phyloP scores from a whole-genome alignment of 2,329 filamentous ascomycete species.

The Nannizzia gypsea region DNA sequence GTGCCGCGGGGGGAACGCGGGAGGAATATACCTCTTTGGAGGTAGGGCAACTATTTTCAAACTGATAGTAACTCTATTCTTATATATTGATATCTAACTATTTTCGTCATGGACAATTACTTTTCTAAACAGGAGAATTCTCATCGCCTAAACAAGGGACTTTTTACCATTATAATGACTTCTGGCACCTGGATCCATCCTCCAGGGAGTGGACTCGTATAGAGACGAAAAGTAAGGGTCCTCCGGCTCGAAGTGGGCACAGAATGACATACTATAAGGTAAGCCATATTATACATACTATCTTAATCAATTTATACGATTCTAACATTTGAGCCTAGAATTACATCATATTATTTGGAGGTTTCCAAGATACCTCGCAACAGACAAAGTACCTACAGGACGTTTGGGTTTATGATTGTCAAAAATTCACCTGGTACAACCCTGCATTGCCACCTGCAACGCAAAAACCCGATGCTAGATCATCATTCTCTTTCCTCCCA shows the following conservation, averaged over 20 bases:
- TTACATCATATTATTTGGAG: slow-evolving; percentile 89
- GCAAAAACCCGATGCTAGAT: slow-evolving; percentile 79
- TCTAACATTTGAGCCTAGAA: slow-evolving; percentile 36
- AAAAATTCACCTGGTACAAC: slow-evolving; percentile 72
- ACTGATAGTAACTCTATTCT: neutral
- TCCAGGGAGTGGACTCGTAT: slow-evolving; percentile 84
- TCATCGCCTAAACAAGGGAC: slow-evolving; percentile 94
- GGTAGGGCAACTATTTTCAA: slow-evolving; percentile 30
- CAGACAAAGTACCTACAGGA: slow-evolving; percentile 89
- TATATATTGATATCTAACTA: neutral
- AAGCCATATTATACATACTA: neutral
- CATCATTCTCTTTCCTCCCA: slow-evolving; percentile 82
- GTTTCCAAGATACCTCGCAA: slow-evolving; percentile 93
- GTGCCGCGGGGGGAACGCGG: slow-evolving; percentile 77
- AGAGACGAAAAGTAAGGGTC: slow-evolving; percentile 60
- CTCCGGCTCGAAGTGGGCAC: slow-evolving; percentile 79
- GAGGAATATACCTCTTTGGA: slow-evolving; percentile 81
- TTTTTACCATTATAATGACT: slow-evolving; percentile 98
- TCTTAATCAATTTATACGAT: too few species aligned
- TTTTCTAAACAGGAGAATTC: slow-evolving; percentile 55
- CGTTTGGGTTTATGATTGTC: slow-evolving; percentile 89
- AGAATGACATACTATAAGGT: slow-evolving; percentile 90
- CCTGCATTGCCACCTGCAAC: slow-evolving; percentile 64
- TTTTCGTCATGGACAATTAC: neutral
- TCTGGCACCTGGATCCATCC: slow-evolving; percentile 80